Evolutionary conservation across 2,329 filamentous ascomycete species (phyloP).

Genomic region (Aspergillus sp.): DNA sequence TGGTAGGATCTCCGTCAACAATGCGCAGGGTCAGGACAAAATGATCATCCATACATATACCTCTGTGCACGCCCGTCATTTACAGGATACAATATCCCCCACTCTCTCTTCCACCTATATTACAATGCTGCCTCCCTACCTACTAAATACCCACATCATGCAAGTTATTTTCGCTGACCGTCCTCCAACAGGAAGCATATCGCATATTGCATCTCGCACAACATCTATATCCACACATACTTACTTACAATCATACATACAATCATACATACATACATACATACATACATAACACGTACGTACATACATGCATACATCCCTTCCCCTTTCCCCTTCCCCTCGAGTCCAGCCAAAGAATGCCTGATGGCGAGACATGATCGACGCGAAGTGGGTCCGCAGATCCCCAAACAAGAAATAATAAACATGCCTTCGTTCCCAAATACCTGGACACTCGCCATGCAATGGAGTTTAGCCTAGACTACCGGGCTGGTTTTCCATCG

Average conservation of each 20-base stretch:
- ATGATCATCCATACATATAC: not conserved
- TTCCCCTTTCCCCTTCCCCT: not conserved
- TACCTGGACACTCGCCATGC: conserved; percentile 7
- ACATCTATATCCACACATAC: not conserved
- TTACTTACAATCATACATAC: no score
- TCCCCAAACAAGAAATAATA: conserved; percentile 2
- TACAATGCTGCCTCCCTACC: no score
- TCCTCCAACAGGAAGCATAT: not conserved
- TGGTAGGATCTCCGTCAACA: no score
- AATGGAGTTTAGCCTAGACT: not conserved
- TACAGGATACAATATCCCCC: not conserved
- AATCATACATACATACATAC: no score
- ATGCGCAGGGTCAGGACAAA: no score
- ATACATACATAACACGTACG: not conserved
- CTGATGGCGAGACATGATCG: not conserved
- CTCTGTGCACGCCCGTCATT: not conserved
- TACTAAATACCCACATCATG: not conserved
- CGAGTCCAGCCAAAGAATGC: not conserved
- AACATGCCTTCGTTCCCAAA: conserved; percentile 8
- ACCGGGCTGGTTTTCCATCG: no score
- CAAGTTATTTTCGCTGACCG: not conserved
- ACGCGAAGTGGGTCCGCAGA: not conserved
- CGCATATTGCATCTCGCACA: not conserved
- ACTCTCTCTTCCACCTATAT: not conserved
- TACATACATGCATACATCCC: not conserved